Base-by-base conservation (phyloP, 2,329 filamentous ascomycete species). In the Geosmithia flava region DNA sequence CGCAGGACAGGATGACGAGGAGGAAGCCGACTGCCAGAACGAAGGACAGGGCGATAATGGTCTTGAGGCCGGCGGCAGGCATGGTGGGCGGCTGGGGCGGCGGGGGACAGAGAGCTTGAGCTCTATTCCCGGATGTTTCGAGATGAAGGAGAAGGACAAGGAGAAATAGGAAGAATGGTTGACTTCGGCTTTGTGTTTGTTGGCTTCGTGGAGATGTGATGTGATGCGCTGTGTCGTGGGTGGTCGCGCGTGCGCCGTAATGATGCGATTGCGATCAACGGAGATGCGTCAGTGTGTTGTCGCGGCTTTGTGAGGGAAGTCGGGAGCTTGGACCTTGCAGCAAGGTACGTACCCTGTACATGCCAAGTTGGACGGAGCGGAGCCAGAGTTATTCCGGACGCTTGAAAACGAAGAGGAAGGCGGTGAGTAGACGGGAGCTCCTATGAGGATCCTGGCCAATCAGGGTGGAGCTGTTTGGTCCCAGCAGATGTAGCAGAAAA, bases 21-120 rank as follows among this genome's bases (percentile, higher is more conserved):
- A 98, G 87, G 72, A 98, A 98, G 59, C 93, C 93, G 60, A 98
- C 93, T 58, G 93, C 93, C 55, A 98, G 88, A 64, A 98, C 93
- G 71, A 98, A 98, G 64, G 93, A 97, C 58, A 98, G 86, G 55
- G 87, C 88, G 68, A 98, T 98, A 70, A 98, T 98, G 57, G 93
- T 98, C 73, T 96, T 97, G 62, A 98, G 83, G 65, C 93, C 93
- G 59, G 93, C 89, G 74, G 87, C 79, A 71, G 76, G 66, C 76
- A 80, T 80, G 54, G 59, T 74, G 69, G 61, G 55, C 52, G 46
- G 30, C 23, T 27, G 8, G 23, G 15, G 20, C 40, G 20, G 47
- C 16, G 27, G 43, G 20, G 52, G 55, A 29, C 29, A 42, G 42
- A 42, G 20, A 19, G 40, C n/a, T n/a, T 8, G 15, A 10, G 6